Base-by-base conservation (phyloP, 2,329 filamentous ascomycete genomes). In the Stemphylium beticola region DNA sequence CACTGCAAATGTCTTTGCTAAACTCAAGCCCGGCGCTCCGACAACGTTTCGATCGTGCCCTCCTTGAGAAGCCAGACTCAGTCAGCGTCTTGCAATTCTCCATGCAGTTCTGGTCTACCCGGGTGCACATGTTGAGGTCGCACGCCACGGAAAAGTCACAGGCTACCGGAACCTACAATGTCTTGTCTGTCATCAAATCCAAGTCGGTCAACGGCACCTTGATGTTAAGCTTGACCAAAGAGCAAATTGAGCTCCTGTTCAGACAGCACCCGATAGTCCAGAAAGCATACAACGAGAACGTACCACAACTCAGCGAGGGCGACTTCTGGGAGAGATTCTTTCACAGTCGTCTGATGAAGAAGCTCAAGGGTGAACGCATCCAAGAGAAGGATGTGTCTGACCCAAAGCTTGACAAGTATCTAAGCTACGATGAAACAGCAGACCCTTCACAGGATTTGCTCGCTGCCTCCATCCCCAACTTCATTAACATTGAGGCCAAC, bases 261-360 rank as follows among this genome's bases (percentile, higher is more conserved):
- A 87, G 85, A 56, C 95, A 98, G 74, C 93, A 99, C 74, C 92
- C 95, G 2, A 81, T 99, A 0, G 89, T 99, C 55, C 90, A 91
- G 72, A 86, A 87, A 17, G 90, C 96, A 6, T 98, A 97, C 75
- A 92, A 98, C 70, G 93, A 97, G 71, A 92, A 93, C 62, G 92
- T 97, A 4, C 74, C 74, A 0, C 92, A 91, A 4, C 76, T 96
- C 34, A 86, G 83, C 22, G 91, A 96, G 67, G 82, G 83, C 51
- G 87, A 91, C 44, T 99, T 99, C 72, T 99, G 93, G 93, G 90
- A 90, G 5, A 85, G 91, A 12, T 99, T 99, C 77, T 98, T 99
- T 74, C 86, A 93, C 57, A 96, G 92, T 74, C 86, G 90, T 52
- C 79, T 99, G 8, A 92, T 92, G 62, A 97, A 96, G 77, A 93